Evolutionary conservation across 106 monocot genomes (phyloP).

Genomic region (Allium fistulosum): DNA sequence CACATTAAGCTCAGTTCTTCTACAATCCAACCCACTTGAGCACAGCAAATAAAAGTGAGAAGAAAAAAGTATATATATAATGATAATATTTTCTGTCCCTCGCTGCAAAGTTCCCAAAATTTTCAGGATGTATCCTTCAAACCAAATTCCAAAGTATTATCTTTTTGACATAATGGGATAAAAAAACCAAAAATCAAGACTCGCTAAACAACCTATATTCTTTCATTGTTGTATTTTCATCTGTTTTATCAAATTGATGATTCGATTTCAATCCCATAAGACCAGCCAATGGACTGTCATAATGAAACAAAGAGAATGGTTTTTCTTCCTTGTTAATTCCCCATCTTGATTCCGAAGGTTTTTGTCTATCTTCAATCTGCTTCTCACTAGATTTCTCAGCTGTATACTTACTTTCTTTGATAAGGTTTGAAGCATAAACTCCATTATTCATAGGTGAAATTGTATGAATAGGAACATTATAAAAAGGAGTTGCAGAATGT

Average conservation of each 20-base stretch:
- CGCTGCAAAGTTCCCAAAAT: constrained; percentile 9
- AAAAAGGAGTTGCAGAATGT: constrained; percentile 24
- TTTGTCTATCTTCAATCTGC: neutral
- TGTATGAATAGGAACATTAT: constrained; percentile 5
- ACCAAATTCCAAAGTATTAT: neutral
- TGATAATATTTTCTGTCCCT: constrained; percentile 11
- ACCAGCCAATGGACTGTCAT: constrained; percentile 53
- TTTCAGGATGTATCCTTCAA: neutral
- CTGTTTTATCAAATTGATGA: constrained; percentile 15
- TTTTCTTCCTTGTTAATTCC: neutral
- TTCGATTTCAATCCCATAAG: constrained; percentile 14
- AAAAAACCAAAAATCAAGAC: constrained; percentile 61
- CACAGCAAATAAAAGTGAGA: neutral
- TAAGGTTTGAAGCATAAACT: neutral
- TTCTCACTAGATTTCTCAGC: neutral
- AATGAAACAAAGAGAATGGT: constrained; percentile 97
- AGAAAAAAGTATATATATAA: neutral
- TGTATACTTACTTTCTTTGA: neutral
- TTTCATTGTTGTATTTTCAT: constrained; percentile 36
- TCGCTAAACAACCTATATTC: constrained; percentile 83
- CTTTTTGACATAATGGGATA: constrained; percentile 11
- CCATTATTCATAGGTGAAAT: no score
- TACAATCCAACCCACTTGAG: neutral
- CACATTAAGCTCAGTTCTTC: neutral
- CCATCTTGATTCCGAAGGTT: neutral